A percentile compares a stretch with the other conserved stretches of the same genome.
Conservation (phyloP, 345 rosid species). For the Populus deltoides region DNA sequence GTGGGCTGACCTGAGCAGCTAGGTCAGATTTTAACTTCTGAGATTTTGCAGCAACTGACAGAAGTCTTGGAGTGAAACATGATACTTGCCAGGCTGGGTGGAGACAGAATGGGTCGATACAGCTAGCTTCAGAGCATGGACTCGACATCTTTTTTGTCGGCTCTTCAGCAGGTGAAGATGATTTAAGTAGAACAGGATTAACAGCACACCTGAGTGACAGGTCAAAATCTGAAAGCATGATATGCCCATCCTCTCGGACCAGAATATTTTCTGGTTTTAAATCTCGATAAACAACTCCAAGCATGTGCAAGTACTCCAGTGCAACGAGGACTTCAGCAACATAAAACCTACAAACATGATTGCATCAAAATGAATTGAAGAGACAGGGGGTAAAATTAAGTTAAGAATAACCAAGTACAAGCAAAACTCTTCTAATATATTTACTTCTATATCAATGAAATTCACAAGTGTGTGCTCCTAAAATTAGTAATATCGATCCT, state of each 20-base stretch:
- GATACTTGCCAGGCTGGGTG: conserved; percentile 74
- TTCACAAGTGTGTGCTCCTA: not conserved
- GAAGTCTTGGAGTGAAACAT: conserved; percentile 74
- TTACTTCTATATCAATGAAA: not conserved
- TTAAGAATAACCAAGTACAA: not conserved
- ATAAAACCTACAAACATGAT: conserved; percentile 55
- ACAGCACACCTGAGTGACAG: conserved; percentile 62
- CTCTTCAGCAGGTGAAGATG: conserved; percentile 42
- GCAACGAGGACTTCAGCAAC: conserved; percentile 78
- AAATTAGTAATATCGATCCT: too few relatives aligned
- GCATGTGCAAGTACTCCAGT: conserved; percentile 78
- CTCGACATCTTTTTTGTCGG: conserved; percentile 52
- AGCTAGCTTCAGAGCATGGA: conserved; percentile 66
- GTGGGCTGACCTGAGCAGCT: conserved; percentile 53
- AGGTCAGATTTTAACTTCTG: conserved; percentile 59
- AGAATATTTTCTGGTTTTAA: conserved; percentile 76
- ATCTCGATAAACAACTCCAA: conserved; percentile 80
- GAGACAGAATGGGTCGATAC: conserved; percentile 77
- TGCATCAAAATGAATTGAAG: conserved; percentile 6
- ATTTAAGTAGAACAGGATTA: conserved; percentile 44
- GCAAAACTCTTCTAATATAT: not conserved
- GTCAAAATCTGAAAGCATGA: conserved; percentile 84
- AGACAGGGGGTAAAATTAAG: not conserved
- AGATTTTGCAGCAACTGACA: conserved; percentile 52
- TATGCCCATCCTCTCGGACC: conserved; percentile 82